Evolutionary conservation across 257 asterid genomes (phyloP).

Genomic region (Craterostigma plantagineum): DNA sequence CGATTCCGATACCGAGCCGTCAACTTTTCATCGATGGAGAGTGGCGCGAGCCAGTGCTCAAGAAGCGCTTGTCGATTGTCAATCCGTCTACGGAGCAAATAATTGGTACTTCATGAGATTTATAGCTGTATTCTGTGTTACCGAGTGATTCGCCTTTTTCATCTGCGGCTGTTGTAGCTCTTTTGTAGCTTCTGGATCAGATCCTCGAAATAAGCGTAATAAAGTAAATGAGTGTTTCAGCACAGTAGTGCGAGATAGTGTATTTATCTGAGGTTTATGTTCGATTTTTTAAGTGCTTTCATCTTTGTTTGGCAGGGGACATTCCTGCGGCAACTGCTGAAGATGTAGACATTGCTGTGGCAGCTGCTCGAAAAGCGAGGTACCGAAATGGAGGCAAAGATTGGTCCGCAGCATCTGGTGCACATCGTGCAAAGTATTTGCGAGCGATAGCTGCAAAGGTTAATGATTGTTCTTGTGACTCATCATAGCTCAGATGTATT

Average conservation of each 20-base stretch:
- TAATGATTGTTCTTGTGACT: background rate
- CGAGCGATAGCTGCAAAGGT: constrained; percentile 49
- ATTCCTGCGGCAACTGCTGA: constrained; percentile 74
- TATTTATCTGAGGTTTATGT: too few species aligned
- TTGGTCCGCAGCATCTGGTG: constrained; percentile 37
- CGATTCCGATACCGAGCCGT: constrained; percentile 1
- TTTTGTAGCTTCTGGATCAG: too few species aligned
- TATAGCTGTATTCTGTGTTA: background rate
- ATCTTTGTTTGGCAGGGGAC: constrained; percentile 27
- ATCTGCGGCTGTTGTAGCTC: background rate
- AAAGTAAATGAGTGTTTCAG: too few species aligned
- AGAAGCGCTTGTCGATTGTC: constrained; percentile 1
- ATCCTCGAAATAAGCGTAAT: too few species aligned
- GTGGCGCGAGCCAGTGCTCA: background rate
- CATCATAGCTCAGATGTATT: background rate
- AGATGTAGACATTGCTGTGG: constrained; percentile 42
- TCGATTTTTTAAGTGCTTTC: background rate
- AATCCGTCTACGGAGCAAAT: constrained; percentile 8
- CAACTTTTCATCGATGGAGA: constrained; percentile 7
- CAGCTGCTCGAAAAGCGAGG: constrained; percentile 51
- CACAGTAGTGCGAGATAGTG: too few species aligned
- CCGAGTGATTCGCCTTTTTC: background rate
- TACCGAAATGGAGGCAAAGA: constrained; percentile 30
- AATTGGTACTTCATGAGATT: background rate
- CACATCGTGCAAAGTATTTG: constrained; percentile 37